These are phyloP conservation scores for Trichoderma sp. DNA, from an alignment of 2,329 filamentous ascomycete species.

Conservation along the genomic window DNA sequence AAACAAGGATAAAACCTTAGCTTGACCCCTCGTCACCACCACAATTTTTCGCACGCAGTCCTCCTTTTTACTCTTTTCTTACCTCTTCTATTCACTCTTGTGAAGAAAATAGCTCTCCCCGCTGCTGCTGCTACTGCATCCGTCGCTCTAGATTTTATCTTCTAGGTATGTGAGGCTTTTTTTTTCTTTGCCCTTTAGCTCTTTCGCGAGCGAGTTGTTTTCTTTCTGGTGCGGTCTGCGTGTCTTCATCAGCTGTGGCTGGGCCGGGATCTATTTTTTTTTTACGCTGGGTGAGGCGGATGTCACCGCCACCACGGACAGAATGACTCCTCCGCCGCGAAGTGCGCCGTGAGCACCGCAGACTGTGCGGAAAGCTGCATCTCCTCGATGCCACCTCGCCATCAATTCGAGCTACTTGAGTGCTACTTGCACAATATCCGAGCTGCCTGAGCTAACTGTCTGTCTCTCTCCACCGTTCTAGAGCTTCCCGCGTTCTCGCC, in stretches of 20 bases:
- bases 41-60: slow-evolving; percentile 25
- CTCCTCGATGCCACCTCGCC: neutral
- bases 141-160: slow-evolving; percentile 8
- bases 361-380: neutral
- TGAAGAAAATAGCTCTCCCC: neutral
- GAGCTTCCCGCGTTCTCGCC: slow-evolving; percentile 6
- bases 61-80: slow-evolving; percentile 11
- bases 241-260: neutral
- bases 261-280: neutral
- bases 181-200: neutral
- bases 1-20: slow-evolving; percentile 24
- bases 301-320: slow-evolving; percentile 23
- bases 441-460: slow-evolving; percentile 4
- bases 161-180: slow-evolving; percentile 16
- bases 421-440: neutral
- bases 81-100: neutral
- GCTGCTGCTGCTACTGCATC: neutral
- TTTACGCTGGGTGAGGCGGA: neutral
- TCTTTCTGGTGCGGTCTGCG: neutral
- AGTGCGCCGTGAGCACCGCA: neutral
- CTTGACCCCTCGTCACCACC: slow-evolving; percentile 25
- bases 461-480: neutral
- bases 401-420: neutral
- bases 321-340: neutral
- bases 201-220: neutral